Evolutionary conservation across 768 basidiomycete genomes (phyloP).

Genomic region (Pleurotus eryngii): DNA sequence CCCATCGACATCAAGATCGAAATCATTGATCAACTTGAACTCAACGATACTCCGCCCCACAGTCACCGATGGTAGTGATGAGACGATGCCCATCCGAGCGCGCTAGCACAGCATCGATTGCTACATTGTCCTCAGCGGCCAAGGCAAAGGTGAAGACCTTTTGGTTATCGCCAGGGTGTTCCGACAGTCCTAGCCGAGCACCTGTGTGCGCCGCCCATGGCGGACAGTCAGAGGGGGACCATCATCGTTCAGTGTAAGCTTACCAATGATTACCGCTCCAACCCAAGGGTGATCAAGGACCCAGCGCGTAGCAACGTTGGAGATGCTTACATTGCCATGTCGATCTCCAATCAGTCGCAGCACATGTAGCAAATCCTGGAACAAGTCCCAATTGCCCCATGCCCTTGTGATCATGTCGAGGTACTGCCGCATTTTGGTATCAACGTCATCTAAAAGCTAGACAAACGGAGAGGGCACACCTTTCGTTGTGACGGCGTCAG

Average conservation of each 20-base stretch:
- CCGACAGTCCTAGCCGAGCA: conserved; percentile 69
- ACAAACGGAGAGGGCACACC: conserved; percentile 32
- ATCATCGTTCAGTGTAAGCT: conserved; percentile 9
- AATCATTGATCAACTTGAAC: not conserved
- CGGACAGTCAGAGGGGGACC: conserved; percentile 1
- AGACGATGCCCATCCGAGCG: conserved; percentile 60
- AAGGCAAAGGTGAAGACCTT: conserved; percentile 59
- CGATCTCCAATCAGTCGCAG: conserved; percentile 65
- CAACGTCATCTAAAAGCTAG: not conserved
- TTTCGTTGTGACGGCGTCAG: conserved; percentile 84
- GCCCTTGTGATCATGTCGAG: conserved; percentile 77
- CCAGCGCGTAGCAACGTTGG: conserved; percentile 82
- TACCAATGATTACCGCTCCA: conserved; percentile 78
- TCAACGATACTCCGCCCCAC: conserved; percentile 80
- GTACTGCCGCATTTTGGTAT: conserved; percentile 45
- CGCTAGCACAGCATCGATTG: conserved; percentile 61
- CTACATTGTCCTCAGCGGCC: conserved; percentile 49
- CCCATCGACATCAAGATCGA: not conserved
- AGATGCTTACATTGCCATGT: conserved; percentile 62
- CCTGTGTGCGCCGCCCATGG: conserved; percentile 35
- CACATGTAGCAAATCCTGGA: conserved; percentile 60
- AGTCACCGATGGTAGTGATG: conserved; percentile 74
- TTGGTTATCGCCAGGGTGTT: conserved; percentile 68
- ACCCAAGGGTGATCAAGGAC: conserved; percentile 76
- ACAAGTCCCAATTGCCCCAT: conserved; percentile 78